A percentile compares a stretch with the other conserved stretches of the same genome.
Conservation (phyloP, 2,329 filamentous ascomycete species). For the Catunica adiposa region DNA sequence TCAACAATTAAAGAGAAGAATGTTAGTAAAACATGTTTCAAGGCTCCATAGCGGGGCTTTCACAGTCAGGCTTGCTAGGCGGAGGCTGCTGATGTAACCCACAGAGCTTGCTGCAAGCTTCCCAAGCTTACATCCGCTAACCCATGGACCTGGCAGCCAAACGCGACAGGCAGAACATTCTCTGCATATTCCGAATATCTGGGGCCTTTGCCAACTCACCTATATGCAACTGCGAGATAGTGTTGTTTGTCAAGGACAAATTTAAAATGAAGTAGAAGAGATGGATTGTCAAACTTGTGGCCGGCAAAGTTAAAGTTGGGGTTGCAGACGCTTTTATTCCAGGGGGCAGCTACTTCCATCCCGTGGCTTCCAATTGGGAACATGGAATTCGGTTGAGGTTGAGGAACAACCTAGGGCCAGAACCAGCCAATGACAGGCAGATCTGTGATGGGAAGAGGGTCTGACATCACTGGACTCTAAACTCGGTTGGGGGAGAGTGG, state of each 20-base stretch:
- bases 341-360: neutral
- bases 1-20: neutral
- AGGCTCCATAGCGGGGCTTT: neutral
- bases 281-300: neutral
- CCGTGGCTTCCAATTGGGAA: neutral
- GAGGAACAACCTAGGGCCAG: conserved; percentile 3
- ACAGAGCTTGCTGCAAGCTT: too few relatives aligned
- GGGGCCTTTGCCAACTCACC: too few relatives aligned
- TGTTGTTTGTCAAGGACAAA: neutral
- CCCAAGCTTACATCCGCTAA: too few relatives aligned
- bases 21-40: neutral
- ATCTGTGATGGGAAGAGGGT: neutral
- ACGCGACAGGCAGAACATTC: too few relatives aligned
- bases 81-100: too few relatives aligned
- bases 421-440: neutral
- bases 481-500: neutral
- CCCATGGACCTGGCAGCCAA: too few relatives aligned
- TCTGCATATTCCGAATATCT: too few relatives aligned
- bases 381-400: conserved; percentile 11
- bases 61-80: neutral
- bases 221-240: too few relatives aligned
- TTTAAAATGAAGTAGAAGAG: neutral
- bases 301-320: neutral
- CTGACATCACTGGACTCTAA: neutral
- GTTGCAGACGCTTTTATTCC: neutral